Base-by-base conservation (phyloP, 495 filamentous ascomycete genomes). In the Platismatia glauca region DNA sequence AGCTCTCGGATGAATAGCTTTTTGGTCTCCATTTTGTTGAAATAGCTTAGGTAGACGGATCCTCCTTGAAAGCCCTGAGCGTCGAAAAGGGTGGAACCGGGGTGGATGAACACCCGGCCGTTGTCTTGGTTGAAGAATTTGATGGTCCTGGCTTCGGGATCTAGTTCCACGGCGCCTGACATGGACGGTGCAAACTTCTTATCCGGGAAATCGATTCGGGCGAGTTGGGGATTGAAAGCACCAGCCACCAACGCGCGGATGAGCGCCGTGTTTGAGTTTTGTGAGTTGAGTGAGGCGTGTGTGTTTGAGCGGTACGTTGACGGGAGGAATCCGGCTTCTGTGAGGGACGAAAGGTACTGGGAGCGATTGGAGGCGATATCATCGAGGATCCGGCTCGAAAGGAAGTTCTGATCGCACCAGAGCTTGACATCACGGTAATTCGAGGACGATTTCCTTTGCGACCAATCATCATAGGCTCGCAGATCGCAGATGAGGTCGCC, bases 71-170 rank as follows among this genome's bases (percentile, higher is more conserved):
- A 96, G 0, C 75, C 76, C 67, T 95, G 89, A 9, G 83, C 86
- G 52, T 83, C 86, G 73, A 97, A 97, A 48, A 97, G 77, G 11
- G 88, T 91, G 24, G 89, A 94, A 64, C 82, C 82, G 0, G 95
- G 93, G 69, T 97, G 91, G 27, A 97, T 84, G 74, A 97, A 98
- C 39, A 97, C 89, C 50, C 94, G 82, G 1, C 88, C 89, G 61
- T 85, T 89, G 50, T 95, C 88, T 70, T 90, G 85, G 61, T 87
- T 88, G 71, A 89, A 97, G 76, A 91, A 97, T 70, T 88, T 90
- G 72, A 98, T 96, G 18, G 86, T 90, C 33, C 86, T 79, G 22
- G 93, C 92, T 74, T 97, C 94, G 0, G 93, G 93, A 68, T 98
- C 94, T 4, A 96, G 76, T 70, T 91, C 93, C 1, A 98, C 86